phyloP scores from a whole-genome alignment of 768 basidiomycete genomes.

The Megacollybia marginata region DNA sequence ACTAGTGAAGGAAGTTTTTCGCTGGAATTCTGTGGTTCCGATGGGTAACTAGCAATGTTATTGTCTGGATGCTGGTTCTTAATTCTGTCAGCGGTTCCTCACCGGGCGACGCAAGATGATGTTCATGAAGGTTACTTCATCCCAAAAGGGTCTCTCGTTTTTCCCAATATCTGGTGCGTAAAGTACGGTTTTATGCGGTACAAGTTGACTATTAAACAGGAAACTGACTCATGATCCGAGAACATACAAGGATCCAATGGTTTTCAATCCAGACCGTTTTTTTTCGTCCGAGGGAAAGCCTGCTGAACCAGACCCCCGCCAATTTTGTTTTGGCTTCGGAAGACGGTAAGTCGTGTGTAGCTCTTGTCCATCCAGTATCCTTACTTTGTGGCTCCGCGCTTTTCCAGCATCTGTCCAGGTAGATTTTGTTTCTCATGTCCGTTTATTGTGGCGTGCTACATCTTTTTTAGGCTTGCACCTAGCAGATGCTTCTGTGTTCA shows the following conservation, averaged over 20 bases:
- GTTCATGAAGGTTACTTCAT: slow-evolving; percentile 56
- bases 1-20: slow-evolving; percentile 48
- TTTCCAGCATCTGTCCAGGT: slow-evolving; percentile 39
- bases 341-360: slow-evolving; percentile 36
- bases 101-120: slow-evolving; percentile 53
- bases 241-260: slow-evolving; percentile 44
- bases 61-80: slow-evolving; percentile 3
- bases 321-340: slow-evolving; percentile 64
- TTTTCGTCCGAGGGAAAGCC: slow-evolving; percentile 32
- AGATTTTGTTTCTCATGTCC: slow-evolving; percentile 4
- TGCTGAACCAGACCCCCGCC: slow-evolving; percentile 50
- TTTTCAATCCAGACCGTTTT: slow-evolving; percentile 58
- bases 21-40: slow-evolving; percentile 42
- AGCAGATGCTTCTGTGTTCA: slow-evolving; percentile 47
- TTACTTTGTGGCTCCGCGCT: not conserved
- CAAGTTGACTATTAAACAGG: slow-evolving; percentile 18
- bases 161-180: slow-evolving; percentile 43
- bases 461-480: slow-evolving; percentile 36
- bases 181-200: slow-evolving; percentile 1
- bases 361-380: slow-evolving; percentile 2
- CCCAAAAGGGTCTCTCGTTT: slow-evolving; percentile 47
- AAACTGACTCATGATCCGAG: slow-evolving; percentile 47
- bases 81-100: slow-evolving; percentile 36
- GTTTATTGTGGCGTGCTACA: not conserved
- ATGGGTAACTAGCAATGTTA: slow-evolving; percentile 24